Evolutionary conservation across 2,329 filamentous ascomycete genomes (phyloP).

Genomic region (Penicillium sp.): DNA sequence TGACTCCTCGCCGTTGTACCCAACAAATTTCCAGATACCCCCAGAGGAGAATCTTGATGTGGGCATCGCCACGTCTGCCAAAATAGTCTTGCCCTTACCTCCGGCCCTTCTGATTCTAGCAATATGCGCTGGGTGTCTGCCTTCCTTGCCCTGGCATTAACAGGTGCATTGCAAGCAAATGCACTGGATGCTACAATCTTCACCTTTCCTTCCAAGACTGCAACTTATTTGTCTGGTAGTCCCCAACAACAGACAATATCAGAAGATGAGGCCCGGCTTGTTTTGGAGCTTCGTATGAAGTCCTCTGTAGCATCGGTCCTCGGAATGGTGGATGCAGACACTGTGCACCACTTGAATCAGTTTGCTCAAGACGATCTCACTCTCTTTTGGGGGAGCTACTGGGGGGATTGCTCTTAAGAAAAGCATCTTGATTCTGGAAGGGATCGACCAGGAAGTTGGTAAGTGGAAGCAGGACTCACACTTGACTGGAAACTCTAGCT

Average conservation of each 20-base stretch:
- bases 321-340: conserved; percentile 46
- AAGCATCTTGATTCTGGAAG: conserved; percentile 49
- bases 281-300: conserved; percentile 51
- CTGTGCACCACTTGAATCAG: conserved; percentile 58
- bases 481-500: neutral
- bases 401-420: conserved; percentile 23
- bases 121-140: conserved; percentile 30
- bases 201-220: conserved; percentile 26
- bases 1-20: neutral
- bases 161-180: conserved; percentile 27
- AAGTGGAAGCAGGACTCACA: conserved; percentile 43
- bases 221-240: neutral
- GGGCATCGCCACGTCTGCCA: neutral
- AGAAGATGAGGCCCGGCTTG: conserved; percentile 37
- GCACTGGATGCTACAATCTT: conserved; percentile 38
- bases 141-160: conserved; percentile 30
- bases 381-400: conserved; percentile 52
- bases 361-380: conserved; percentile 57
- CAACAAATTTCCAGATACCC: neutral
- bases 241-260: conserved; percentile 17
- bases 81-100: neutral
- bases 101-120: conserved; percentile 3
- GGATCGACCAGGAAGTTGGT: conserved; percentile 62
- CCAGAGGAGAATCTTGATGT: neutral
- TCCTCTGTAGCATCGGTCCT: conserved; percentile 49